Evolutionary conservation across 352 stramenopile genomes (phyloP), one percentile per base, ranked within the genome.

Genomic region (Phytophthora tubulina): DNA sequence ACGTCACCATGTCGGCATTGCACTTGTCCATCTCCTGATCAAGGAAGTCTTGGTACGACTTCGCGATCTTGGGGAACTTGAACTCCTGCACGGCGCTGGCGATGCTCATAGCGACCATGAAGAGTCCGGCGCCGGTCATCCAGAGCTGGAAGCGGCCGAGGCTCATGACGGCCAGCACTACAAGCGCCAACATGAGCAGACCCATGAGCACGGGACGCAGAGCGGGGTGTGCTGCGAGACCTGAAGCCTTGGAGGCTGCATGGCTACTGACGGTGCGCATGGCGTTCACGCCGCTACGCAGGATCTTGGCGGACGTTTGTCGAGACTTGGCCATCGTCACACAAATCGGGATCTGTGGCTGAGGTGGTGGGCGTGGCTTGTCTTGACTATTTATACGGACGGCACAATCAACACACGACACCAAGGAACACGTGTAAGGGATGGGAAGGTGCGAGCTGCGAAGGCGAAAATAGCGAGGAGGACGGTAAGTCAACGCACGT

Each of bases 31-130:
- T 79, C 39, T 88, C 79, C 61, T 89, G 74, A 45, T 88, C 75
- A 6, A 90, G 75, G 46, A 83, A 88, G 39, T 86, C 80, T 67
- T 86, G 80, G 66, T 84, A 85, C 55, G 77, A 83, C 58, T 84
- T 64, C 31, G 70, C 66, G 1, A 59, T 72, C 63, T 85, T 75
- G 50, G 73, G 63, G 33, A 76, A 41, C 51, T 78, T 79, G 65
- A 93, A 84, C 73, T 91, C 85, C 67, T 92, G 84, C 45, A 90
- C 77, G 21, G 84, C 83, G 57, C 73, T 90, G 13, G 75, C 74
- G 15, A 93, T 75, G 67, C 83, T 93, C 58, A 90, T 71, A 11
- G 77, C 73, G 14, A 93, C 67, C 81, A 93, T 89, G 38, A 85
- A 52, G 15, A 93, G 74, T 13, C 85, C 85, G 6, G 79, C 83